Conservation (phyloP, 2,329 filamentous ascomycete genomes). For the Cadophora gregata region DNA sequence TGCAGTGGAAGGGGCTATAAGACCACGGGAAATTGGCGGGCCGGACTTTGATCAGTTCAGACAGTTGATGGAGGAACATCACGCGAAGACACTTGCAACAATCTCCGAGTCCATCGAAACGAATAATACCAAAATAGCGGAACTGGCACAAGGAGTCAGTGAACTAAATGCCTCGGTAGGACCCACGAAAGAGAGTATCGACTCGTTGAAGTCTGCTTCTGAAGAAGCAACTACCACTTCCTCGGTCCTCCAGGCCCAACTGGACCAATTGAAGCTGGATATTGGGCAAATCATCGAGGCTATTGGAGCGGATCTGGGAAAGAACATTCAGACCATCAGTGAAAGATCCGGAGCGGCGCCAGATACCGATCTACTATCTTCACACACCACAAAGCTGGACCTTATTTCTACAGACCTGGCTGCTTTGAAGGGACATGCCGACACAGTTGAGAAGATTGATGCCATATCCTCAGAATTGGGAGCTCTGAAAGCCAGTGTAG, state of each 20-base stretch:
- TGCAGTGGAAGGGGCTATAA: background rate
- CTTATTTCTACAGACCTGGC: slow-evolving; percentile 36
- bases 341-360: slow-evolving; percentile 27
- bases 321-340: slow-evolving; percentile 37
- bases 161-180: slow-evolving; percentile 33
- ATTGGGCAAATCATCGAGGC: slow-evolving; percentile 37
- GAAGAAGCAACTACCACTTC: slow-evolving; percentile 38
- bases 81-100: slow-evolving; percentile 34
- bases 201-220: slow-evolving; percentile 32
- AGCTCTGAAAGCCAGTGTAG: slow-evolving; percentile 34
- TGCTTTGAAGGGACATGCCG: slow-evolving; percentile 33
- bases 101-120: slow-evolving; percentile 37
- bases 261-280: slow-evolving; percentile 43
- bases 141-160: slow-evolving; percentile 31
- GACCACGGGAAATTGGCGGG: background rate
- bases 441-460: slow-evolving; percentile 32
- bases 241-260: slow-evolving; percentile 40
- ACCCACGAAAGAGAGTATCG: slow-evolving; percentile 33
- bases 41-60: slow-evolving; percentile 30
- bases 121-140: slow-evolving; percentile 37
- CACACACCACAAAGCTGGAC: slow-evolving; percentile 38
- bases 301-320: slow-evolving; percentile 37
- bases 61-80: slow-evolving; percentile 33
- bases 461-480: slow-evolving; percentile 34
- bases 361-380: slow-evolving; percentile 31